A percentile compares a stretch with the other conserved stretches of the same genome.
Conservation (phyloP, 306 rosid species). For the barrel medic (Medicago truncatula) region DNA sequence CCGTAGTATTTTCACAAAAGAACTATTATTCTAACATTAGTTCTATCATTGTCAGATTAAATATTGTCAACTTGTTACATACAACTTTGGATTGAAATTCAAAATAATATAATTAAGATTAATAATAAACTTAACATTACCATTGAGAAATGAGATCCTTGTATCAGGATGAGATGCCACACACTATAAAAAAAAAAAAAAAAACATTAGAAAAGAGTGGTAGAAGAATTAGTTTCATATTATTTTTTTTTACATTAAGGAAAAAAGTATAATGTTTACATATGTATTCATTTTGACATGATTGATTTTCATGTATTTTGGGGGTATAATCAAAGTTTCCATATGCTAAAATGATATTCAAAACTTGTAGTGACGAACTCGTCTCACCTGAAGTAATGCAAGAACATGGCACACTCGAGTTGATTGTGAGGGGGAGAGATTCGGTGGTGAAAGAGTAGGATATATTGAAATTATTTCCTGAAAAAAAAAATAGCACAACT, state of each 20-base stretch:
- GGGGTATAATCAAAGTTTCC: no score
- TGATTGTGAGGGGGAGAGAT: slow-evolving; percentile 76
- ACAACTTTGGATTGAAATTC: neutral
- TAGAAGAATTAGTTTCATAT: slow-evolving; percentile 8
- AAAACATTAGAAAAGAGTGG: slow-evolving; percentile 23
- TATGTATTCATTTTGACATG: no score
- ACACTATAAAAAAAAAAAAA: slow-evolving; percentile 58
- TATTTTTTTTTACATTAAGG: neutral
- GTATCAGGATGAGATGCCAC: slow-evolving; percentile 94
- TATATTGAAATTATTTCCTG: no score
- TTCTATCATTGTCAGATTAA: no score
- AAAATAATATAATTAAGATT: slow-evolving; percentile 4
- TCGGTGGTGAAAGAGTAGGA: slow-evolving; percentile 45
- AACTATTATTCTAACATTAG: no score
- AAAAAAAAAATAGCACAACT: no score
- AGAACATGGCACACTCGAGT: slow-evolving; percentile 91
- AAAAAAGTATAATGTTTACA: neutral
- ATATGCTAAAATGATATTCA: neutral
- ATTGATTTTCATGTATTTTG: no score
- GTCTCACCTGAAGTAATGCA: slow-evolving; percentile 85
- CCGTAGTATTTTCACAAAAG: no score
- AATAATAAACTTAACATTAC: slow-evolving; percentile 57
- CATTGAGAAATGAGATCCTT: slow-evolving; percentile 74
- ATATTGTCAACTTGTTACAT: no score
- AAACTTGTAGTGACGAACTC: neutral